A percentile compares a stretch with the other conserved stretches of the same genome.
Evolutionary conservation across 768 basidiomycete species (phyloP).

Genomic region (Suillus alpinus): DNA sequence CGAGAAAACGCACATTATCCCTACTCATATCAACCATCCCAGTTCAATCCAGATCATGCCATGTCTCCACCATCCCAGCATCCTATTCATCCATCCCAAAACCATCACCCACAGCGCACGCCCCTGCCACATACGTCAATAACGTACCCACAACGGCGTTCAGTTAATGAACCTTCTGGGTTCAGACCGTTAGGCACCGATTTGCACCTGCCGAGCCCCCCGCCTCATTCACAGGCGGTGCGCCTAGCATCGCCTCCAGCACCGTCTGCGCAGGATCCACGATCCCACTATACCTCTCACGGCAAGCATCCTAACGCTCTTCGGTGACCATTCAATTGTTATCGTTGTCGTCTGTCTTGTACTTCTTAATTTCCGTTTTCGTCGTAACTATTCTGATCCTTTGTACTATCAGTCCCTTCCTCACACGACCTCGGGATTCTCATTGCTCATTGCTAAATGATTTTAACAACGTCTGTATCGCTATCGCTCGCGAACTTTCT

Average conservation of each 20-base stretch:
- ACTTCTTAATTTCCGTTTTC: constrained; percentile 10
- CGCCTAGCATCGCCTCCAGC: constrained; percentile 45
- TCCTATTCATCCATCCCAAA: constrained; percentile 33
- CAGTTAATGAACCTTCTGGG: constrained; percentile 55
- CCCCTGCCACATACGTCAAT: constrained; percentile 42
- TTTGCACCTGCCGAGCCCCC: constrained; percentile 48
- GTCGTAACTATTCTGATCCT: constrained; percentile 16
- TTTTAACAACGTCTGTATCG: constrained; percentile 29
- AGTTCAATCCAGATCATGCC: constrained; percentile 41
- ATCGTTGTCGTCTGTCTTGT: constrained; percentile 9
- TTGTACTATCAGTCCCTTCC: constrained; percentile 19
- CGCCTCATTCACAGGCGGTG: constrained; percentile 37
- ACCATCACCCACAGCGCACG: constrained; percentile 34
- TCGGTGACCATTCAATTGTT: constrained; percentile 34
- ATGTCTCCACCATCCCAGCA: constrained; percentile 43
- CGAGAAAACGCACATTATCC: constrained; percentile 50
- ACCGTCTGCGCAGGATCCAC: constrained; percentile 35
- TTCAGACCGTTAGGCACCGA: constrained; percentile 47
- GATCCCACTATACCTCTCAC: constrained; percentile 36
- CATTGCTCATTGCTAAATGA: constrained; percentile 25
- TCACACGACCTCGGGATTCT: constrained; percentile 28
- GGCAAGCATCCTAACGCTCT: constrained; percentile 48
- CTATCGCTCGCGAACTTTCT: constrained; percentile 25
- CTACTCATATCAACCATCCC: constrained; percentile 48
- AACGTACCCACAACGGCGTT: constrained; percentile 54